These are phyloP conservation scores for Aspergillus carlsbadensis DNA, from an alignment of 495 filamentous ascomycete genomes.

Conservation along the genomic window DNA sequence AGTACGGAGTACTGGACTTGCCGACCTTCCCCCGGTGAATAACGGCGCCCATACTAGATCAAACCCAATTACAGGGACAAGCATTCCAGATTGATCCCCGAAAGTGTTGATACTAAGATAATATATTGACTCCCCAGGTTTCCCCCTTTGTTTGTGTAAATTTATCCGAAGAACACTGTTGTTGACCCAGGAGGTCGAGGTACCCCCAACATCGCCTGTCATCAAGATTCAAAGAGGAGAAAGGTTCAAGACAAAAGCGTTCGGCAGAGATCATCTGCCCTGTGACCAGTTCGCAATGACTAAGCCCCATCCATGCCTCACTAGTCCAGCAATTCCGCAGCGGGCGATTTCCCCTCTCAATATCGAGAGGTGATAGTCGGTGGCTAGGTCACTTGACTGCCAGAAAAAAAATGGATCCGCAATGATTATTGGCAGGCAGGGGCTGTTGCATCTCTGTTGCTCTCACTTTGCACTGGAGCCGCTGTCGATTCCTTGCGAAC, in stretches of 20 bases:
- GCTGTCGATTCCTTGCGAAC: slow-evolving; percentile 7
- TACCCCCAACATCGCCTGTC: background rate
- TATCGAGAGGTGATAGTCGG: slow-evolving; percentile 6
- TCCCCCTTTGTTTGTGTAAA: no score
- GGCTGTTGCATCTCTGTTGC: slow-evolving; percentile 10
- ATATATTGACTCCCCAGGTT: no score
- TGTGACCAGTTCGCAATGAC: slow-evolving; percentile 26
- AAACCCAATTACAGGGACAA: background rate
- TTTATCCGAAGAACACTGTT: no score
- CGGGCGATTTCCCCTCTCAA: background rate
- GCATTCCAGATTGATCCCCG: background rate
- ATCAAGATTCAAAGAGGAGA: slow-evolving; percentile 7
- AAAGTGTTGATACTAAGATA: background rate
- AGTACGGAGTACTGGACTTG: slow-evolving; percentile 21
- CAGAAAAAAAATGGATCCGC: slow-evolving; percentile 21
- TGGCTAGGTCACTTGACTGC: slow-evolving; percentile 25
- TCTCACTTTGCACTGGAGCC: slow-evolving; percentile 18
- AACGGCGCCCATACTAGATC: background rate
- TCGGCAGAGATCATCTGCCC: slow-evolving; percentile 24
- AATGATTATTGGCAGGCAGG: slow-evolving; percentile 24
- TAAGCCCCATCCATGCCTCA: slow-evolving; percentile 8
- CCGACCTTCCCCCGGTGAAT: slow-evolving; percentile 7
- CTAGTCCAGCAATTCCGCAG: background rate
- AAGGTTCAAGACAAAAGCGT: slow-evolving; percentile 25
- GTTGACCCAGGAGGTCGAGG: no score